These are phyloP conservation scores for Leavenworthia alabamica DNA, from an alignment of 345 rosid genomes.

Conservation along the genomic window DNA sequence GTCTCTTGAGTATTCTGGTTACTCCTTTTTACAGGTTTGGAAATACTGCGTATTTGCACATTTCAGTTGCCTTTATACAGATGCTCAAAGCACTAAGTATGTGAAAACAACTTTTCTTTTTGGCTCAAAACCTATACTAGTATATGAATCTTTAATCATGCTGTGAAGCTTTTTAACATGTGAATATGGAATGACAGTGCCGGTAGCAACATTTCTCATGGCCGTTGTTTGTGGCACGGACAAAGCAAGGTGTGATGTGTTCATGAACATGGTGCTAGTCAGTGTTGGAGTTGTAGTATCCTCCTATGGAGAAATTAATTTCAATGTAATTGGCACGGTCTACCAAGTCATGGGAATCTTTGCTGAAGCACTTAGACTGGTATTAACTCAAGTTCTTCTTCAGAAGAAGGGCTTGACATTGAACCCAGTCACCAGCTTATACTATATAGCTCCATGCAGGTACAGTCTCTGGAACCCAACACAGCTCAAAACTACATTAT, in stretches of 20 bases:
- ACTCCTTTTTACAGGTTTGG: conserved; percentile 62
- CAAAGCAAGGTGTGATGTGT: conserved; percentile 81
- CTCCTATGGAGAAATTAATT: conserved; percentile 92
- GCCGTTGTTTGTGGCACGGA: conserved; percentile 89
- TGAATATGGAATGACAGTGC: conserved; percentile 59
- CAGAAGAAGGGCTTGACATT: conserved; percentile 86
- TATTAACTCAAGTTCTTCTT: conserved; percentile 86
- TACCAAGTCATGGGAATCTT: conserved; percentile 93
- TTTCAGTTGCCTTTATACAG: conserved; percentile 94
- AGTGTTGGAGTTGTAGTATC: conserved; percentile 93
- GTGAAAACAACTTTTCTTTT: conserved; percentile 29
- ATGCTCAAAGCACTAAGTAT: conserved; percentile 97
- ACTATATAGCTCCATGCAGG: conserved; percentile 99
- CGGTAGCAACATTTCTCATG: conserved; percentile 83
- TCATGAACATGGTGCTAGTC: conserved; percentile 93
- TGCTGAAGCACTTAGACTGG: conserved; percentile 96
- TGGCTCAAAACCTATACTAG: background rate
- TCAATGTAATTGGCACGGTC: conserved; percentile 80
- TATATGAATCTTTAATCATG: background rate
- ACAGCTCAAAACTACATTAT: background rate
- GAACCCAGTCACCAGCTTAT: conserved; percentile 90
- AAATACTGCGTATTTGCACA: conserved; percentile 81
- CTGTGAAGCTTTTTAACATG: background rate
- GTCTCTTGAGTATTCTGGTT: conserved; percentile 6
- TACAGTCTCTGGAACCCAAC: conserved; percentile 28